Conservation (phyloP, 768 basidiomycete species). For the Pulveroboletus frians region DNA sequence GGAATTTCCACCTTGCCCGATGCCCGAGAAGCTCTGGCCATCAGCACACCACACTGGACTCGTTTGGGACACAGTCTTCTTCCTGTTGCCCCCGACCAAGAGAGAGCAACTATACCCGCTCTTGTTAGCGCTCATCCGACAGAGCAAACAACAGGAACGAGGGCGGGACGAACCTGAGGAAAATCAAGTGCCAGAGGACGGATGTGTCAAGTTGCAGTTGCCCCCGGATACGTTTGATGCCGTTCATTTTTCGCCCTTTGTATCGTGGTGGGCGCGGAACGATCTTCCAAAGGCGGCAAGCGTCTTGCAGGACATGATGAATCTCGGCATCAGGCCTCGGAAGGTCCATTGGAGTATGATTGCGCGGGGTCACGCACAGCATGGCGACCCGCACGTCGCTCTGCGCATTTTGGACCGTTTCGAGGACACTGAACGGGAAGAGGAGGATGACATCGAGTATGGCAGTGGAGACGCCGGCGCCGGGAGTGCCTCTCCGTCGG, state of each 20-base stretch:
- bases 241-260: conserved; percentile 51
- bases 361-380: conserved; percentile 41
- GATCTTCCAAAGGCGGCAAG: conserved; percentile 29
- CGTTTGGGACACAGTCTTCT: conserved; percentile 32
- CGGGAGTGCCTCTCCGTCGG: not conserved
- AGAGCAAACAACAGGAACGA: not conserved
- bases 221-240: conserved; percentile 30
- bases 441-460: not conserved
- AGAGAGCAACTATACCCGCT: conserved; percentile 40
- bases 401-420: conserved; percentile 40
- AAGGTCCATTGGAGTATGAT: conserved; percentile 48
- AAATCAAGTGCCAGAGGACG: not conserved
- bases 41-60: conserved; percentile 31
- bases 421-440: conserved; percentile 24
- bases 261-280: conserved; percentile 35
- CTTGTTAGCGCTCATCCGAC: conserved; percentile 30
- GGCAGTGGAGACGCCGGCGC: not conserved
- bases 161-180: not conserved
- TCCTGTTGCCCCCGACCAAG: conserved; percentile 13
- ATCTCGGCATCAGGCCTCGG: conserved; percentile 40
- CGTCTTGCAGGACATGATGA: conserved; percentile 51
- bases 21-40: conserved; percentile 29
- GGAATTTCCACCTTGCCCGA: not conserved
- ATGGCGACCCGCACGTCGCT: conserved; percentile 33
- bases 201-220: conserved; percentile 12